Evolutionary conservation across 495 filamentous ascomycete species (phyloP), one percentile per base, ranked within the genome.

Genomic region (Melanomma pulvis-pyrius): DNA sequence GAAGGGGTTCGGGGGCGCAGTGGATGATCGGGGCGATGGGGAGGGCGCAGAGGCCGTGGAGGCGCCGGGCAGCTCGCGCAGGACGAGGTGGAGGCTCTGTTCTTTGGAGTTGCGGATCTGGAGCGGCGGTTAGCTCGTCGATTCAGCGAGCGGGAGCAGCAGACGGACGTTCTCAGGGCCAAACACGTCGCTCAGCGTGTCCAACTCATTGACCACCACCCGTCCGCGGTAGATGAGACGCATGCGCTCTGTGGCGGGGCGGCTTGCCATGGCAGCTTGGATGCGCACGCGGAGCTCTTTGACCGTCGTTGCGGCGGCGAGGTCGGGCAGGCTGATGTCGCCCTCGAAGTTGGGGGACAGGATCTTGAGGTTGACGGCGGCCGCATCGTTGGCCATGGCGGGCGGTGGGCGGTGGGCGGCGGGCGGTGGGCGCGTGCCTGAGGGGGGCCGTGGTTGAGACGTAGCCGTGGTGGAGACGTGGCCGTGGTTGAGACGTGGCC

Each of bases 151-250:
- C n/a, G 39, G 39, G 8, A n/a, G 22, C 15, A 25, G 32, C 12
- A 5, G 11, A 67, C 59, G 3, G 21, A 68, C 68, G 39, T 59
- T 54, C 12, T 71, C 69, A 5, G 30, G 15, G 21, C 73, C 72
- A 59, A 80, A 73, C 5, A 79, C 74, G 46, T 75, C 71, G 2
- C 48, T 52, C 59, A 81, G 57, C 12, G 70, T 77, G 48, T 78
- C 75, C 9, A 67, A 63, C 21, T 79, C 72, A 28, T 73, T 71
- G 1, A 73, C 67, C 26, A 81, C 62, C 44, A 77, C 71, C 50
- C 75, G 51, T 13, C 79, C 79, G 28, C 70, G 66, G 50, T 79
- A 76, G 13, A 81, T 78, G 17, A 81, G 56, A 30, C 78, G 66
- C 68, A 79, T 78, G 30, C 77, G 68, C 30, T 79, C 77, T 15